These are phyloP conservation scores for Thermomyces lanuginosus DNA, from an alignment of 2,329 filamentous ascomycete species.

Conservation along the genomic window DNA sequence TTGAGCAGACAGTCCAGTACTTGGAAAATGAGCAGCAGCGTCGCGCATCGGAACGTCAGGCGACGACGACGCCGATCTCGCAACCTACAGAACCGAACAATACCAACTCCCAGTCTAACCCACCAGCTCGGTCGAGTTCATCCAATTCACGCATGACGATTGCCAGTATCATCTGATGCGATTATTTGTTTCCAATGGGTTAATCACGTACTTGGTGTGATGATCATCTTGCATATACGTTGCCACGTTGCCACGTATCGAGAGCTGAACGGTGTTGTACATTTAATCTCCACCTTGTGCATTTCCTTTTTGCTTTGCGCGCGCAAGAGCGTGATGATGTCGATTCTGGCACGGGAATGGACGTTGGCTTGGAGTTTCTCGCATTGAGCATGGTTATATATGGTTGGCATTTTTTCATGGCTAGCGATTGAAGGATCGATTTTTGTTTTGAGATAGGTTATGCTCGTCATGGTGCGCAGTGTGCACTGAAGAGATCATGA, in stretches of 20 bases:
- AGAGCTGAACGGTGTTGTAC: not conserved
- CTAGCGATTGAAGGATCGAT: too few relatives aligned
- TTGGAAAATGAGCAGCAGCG: slow-evolving; percentile 32
- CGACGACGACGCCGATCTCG: slow-evolving; percentile 3
- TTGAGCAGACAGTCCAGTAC: slow-evolving; percentile 47
- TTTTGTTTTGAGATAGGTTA: too few relatives aligned
- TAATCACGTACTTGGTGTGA: not conserved
- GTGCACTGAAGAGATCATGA: too few relatives aligned
- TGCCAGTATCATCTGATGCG: slow-evolving; percentile 27
- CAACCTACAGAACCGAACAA: slow-evolving; percentile 7
- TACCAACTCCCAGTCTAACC: slow-evolving; percentile 11
- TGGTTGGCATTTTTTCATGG: too few relatives aligned
- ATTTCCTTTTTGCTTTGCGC: too few relatives aligned
- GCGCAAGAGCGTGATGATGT: too few relatives aligned
- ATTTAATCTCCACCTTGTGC: too few relatives aligned
- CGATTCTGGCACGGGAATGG: too few relatives aligned
- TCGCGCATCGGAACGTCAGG: slow-evolving; percentile 9
- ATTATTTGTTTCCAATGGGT: slow-evolving; percentile 2
- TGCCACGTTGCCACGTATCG: not conserved
- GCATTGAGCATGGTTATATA: too few relatives aligned
- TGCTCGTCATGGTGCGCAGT: too few relatives aligned
- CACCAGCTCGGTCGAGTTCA: slow-evolving; percentile 14
- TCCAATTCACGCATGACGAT: slow-evolving; percentile 31
- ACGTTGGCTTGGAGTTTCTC: too few relatives aligned
- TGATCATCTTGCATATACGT: not conserved